Base-by-base conservation (phyloP, 257 asterid genomes). In the Plantago elongata region DNA sequence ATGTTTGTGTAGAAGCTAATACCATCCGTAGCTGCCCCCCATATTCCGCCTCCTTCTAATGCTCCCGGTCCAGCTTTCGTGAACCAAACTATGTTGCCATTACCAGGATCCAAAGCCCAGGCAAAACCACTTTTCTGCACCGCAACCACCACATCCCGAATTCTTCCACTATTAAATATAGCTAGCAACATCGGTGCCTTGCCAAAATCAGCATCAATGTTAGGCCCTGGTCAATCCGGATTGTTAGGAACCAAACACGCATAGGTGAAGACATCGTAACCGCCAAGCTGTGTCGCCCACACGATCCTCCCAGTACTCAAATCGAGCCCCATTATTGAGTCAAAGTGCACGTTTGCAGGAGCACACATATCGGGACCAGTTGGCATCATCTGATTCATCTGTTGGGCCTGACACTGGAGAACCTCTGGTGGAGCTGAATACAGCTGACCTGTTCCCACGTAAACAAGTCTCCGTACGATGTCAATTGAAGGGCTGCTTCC, bases 401-500 rank as follows among this genome's bases (percentile, higher is more conserved):
- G 83, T 11, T 70, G 50, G 4, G 62, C 84, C 73, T 86, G 92
- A 7, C 96, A 81, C 22, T 16, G 57, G 13, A 81, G 76, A 30
- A 90, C 95, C 0, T 72, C 79, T 0, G 69, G 17, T 5, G 96
- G 95, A 34, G 95, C 95, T 15, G 14, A 46, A 62, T 90, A 90
- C 0, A 87, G 81, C 16, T 90, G 80, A 38, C 95, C 95, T 0
- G 96, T 87, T 38, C 83, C 96, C 0, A 22, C 86, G 1, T 71
- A 85, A 34, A 83, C 87, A 1, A 58, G 81, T 43, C 78, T 63
- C 0, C 89, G 78, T 0, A 0, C 1, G 0, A 63, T 7, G 69
- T 87, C 95, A 2, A 90, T 82, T 58, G 95, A 56, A 1, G 94
- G 96, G 70, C 95, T 90, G 72, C 97, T 84, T 29, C 90, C 97